Evolutionary conservation across 768 basidiomycete genomes (phyloP).

Genomic region (Paxillus rubicundulus): DNA sequence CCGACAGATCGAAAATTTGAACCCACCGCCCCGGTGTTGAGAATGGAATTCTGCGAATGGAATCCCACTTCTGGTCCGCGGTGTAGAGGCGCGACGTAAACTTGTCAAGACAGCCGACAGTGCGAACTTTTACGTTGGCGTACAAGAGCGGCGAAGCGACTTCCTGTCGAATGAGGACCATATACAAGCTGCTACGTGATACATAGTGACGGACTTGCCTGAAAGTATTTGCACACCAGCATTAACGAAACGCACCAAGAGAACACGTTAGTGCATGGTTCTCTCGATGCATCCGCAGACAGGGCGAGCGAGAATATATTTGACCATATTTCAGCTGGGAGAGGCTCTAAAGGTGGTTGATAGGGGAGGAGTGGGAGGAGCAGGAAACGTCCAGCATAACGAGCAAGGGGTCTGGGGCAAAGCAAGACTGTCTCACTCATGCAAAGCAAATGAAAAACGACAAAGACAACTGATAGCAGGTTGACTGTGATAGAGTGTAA

Average conservation of each 20-base stretch:
- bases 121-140: conserved; percentile 45
- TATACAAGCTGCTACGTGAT: not conserved
- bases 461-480: not conserved
- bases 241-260: conserved; percentile 29
- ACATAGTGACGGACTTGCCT: conserved; percentile 27
- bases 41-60: conserved; percentile 81
- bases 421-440: conserved; percentile 50
- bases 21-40: conserved; percentile 90
- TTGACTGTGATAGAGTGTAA: not conserved
- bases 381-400: conserved; percentile 54
- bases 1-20: conserved; percentile 68
- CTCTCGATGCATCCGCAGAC: conserved; percentile 6
- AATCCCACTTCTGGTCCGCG: conserved; percentile 83
- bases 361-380: conserved; percentile 68
- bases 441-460: not conserved
- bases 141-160: conserved; percentile 68
- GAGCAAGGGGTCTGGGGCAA: conserved; percentile 65
- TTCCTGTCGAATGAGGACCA: conserved; percentile 41
- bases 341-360: conserved; percentile 45
- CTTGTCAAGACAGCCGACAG: conserved; percentile 45
- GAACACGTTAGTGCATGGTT: conserved; percentile 4
- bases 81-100: conserved; percentile 56
- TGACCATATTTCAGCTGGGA: conserved; percentile 73
- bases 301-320: conserved; percentile 49
- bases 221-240: conserved; percentile 40